Percentiles rank a stretch among this genome's conserved stretches.
These are phyloP conservation scores for Exophiala phaeomuriformis DNA, from an alignment of 2,329 filamentous ascomycete genomes.

Conservation along the genomic window DNA sequence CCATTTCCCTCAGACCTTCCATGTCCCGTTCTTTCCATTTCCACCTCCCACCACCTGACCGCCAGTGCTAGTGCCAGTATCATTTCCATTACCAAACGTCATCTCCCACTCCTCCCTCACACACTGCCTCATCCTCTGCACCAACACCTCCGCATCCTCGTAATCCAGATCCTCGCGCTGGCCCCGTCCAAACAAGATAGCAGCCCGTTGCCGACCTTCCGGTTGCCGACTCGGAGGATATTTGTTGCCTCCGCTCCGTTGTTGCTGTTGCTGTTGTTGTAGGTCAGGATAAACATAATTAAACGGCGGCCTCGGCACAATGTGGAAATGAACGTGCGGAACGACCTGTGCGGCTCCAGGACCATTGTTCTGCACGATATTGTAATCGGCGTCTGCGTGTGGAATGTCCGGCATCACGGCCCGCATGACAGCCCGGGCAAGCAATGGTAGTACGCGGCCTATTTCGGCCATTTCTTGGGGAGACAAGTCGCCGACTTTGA, in stretches of 20 bases:
- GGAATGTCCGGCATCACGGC: conserved; percentile 51
- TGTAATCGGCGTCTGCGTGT: conserved; percentile 62
- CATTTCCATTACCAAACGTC: conserved; percentile 26
- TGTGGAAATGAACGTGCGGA: conserved; percentile 87
- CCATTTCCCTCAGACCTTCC: conserved; percentile 10
- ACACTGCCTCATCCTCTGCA: conserved; percentile 32
- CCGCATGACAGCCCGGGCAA: conserved; percentile 63
- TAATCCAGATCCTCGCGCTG: conserved; percentile 43
- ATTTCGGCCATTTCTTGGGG: conserved; percentile 56
- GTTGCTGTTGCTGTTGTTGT: conserved; percentile 10
- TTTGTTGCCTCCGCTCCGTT: not conserved
- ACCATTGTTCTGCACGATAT: conserved; percentile 94
- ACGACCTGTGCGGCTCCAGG: conserved; percentile 85
- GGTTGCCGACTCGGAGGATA: conserved; percentile 19
- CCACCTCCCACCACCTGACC: too few relatives aligned
- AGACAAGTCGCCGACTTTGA: conserved; percentile 67
- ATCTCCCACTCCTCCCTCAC: conserved; percentile 31
- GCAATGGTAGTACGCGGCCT: conserved; percentile 40
- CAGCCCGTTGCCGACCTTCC: conserved; percentile 23
- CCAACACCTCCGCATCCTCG: conserved; percentile 38
- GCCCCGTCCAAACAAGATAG: conserved; percentile 43
- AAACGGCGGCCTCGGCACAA: conserved; percentile 68
- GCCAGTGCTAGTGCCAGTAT: too few relatives aligned
- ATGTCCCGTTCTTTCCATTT: not conserved
- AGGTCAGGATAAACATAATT: conserved; percentile 24